Conservation (phyloP, 2,329 filamentous ascomycete species). For the Fusarium sp. region DNA sequence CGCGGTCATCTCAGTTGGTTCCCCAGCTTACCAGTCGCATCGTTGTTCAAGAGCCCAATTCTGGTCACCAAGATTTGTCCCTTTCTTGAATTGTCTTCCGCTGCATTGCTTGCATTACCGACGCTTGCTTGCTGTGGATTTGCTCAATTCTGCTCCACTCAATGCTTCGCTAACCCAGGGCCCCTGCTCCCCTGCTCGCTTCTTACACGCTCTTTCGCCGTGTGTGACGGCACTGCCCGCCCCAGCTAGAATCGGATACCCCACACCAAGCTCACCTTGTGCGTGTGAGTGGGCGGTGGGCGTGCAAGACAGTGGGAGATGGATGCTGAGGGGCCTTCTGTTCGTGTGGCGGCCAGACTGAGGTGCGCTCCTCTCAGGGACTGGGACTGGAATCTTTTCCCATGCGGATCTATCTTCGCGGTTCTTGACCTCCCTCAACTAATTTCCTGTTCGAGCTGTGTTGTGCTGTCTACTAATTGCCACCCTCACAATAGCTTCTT, state of each 20-base stretch:
- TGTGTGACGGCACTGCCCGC: conserved; percentile 51
- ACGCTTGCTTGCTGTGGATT: conserved; percentile 43
- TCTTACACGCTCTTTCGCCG: conserved; percentile 42
- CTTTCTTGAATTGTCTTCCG: conserved; percentile 19
- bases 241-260: conserved; percentile 48
- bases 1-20: conserved; percentile 13
- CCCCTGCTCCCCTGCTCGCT: conserved; percentile 36
- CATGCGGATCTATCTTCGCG: conserved; percentile 46
- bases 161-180: conserved; percentile 28
- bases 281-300: conserved; percentile 47
- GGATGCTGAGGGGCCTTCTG: conserved; percentile 37
- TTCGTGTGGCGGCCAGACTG: conserved; percentile 49
- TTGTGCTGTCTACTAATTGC: conserved; percentile 37
- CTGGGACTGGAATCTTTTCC: conserved; percentile 52
- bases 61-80: conserved; percentile 12
- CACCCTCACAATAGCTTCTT: conserved; percentile 37
- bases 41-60: conserved; percentile 21
- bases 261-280: conserved; percentile 49
- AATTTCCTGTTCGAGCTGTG: conserved; percentile 36
- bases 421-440: conserved; percentile 45
- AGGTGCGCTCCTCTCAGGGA: conserved; percentile 38
- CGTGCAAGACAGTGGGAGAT: conserved; percentile 32
- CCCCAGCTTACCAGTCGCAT: conserved; percentile 15
- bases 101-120: conserved; percentile 45
- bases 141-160: conserved; percentile 34